Evolutionary conservation across 192 early-diverging fungal genomes (phyloP).

Genomic region (Coemansia sp.): DNA sequence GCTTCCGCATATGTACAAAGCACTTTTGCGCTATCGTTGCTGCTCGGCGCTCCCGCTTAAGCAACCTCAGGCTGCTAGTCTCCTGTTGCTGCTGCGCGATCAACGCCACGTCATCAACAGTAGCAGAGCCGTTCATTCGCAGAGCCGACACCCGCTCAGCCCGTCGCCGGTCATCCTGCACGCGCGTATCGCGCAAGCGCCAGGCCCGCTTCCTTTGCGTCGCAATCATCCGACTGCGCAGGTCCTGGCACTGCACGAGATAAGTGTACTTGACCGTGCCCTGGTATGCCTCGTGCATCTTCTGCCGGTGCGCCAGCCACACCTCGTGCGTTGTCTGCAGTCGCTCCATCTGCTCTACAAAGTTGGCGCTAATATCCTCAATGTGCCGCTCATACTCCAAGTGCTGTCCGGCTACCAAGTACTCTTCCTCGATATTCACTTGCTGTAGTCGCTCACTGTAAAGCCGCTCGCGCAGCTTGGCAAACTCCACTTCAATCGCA

Average conservation of each 20-base stretch:
- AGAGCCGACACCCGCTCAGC: constrained; percentile 9
- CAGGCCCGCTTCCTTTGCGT: constrained; percentile 41
- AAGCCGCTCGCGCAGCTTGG: constrained; percentile 53
- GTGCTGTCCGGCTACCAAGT: constrained; percentile 43
- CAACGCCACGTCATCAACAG: constrained; percentile 23
- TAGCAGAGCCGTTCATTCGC: constrained; percentile 3
- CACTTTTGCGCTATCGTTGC: constrained; percentile 35
- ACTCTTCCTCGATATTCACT: constrained; percentile 52
- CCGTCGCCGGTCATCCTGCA: constrained; percentile 36
- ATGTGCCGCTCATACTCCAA: constrained; percentile 44
- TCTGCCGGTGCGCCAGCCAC: constrained; percentile 41
- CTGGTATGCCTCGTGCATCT: constrained; percentile 36
- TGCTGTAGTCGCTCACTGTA: constrained; percentile 49
- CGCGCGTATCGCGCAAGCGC: constrained; percentile 42
- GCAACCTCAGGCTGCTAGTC: neutral
- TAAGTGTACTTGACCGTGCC: constrained; percentile 49
- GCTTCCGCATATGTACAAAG: constrained; percentile 41
- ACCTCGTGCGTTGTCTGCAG: constrained; percentile 35
- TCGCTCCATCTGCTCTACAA: constrained; percentile 30
- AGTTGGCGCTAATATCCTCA: constrained; percentile 21
- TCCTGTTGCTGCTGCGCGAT: constrained; percentile 31
- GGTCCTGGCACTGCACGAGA: constrained; percentile 51
- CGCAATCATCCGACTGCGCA: constrained; percentile 36
- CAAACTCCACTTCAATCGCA: constrained; percentile 56
- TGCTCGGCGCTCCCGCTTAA: constrained; percentile 33